Evolutionary conservation across 2,329 filamentous ascomycete species (phyloP), one percentile per base, ranked within the genome.

Genomic region (Neopestalotiopsis sp.): DNA sequence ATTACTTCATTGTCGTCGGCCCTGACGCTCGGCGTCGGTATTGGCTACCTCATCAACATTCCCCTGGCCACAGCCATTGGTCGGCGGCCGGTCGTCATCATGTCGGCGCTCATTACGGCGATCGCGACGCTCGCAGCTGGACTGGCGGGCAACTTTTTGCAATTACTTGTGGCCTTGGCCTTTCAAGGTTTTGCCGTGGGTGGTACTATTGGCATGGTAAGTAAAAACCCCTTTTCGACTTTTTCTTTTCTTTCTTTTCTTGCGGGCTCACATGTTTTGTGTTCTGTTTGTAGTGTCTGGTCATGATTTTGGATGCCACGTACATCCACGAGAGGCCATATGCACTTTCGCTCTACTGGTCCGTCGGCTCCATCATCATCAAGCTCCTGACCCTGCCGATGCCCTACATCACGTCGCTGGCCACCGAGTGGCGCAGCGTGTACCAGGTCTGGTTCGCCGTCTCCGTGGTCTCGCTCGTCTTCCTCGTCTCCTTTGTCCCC

Each of bases 291-390:
- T 28, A 82, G 80, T 72, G 74, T 13, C 72, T 81, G 3, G 71
- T 82, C 1, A 77, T 79, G 66, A 68, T 82, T 13, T 78, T 82
- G 34, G 80, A 82, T 65, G 68, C 82, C 57, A 80, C 80, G 0
- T 82, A 80, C 70, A 80, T 82, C 58, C 75, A 80, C 61, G 76
- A 81, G 68, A 75, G 81, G 4, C 77, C 81, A 0, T 71, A 71
- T 30, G 77, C 75, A 3, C 72, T 82, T 28, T 79, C 79, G 0
- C 67, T 77, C 5, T 75, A 78, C 57, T 82, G 80, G 79, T 76
- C 76, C n/a, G 3, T 79, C 2, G 72, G 73, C 2, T 74, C 72
- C 6, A 71, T 70, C 17, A 61, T 76, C 1, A 76, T 77, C 20
- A 75, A 76, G 7, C 40, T 73, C 0, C 53, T 71, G 4, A 72